Evolutionary conservation across 352 stramenopile species (phyloP).

Genomic region (Lagenidium sp.): DNA sequence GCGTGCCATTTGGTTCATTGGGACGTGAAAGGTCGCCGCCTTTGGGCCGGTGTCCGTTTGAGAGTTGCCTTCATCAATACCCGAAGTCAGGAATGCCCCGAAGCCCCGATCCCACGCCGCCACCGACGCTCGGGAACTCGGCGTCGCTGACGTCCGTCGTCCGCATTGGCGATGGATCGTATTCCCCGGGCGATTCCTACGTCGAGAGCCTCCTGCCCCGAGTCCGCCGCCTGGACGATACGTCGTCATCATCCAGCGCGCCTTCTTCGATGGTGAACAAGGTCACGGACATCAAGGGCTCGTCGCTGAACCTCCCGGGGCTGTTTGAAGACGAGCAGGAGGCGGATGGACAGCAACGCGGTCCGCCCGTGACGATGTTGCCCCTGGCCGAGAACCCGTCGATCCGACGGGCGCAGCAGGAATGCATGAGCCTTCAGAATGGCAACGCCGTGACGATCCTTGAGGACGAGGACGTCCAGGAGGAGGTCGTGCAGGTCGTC

Average conservation of each 20-base stretch:
- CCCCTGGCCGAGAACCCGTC: constrained; percentile 38
- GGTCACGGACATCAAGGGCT: too few relatives aligned
- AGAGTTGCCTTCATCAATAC: too few relatives aligned
- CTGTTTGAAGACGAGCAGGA: constrained; percentile 1
- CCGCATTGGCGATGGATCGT: constrained; percentile 39
- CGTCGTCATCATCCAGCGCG: background rate
- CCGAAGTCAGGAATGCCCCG: background rate
- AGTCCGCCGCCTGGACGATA: constrained; percentile 1
- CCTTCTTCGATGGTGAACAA: constrained; percentile 1
- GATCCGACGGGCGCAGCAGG: constrained; percentile 40
- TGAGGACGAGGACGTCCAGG: constrained; percentile 66
- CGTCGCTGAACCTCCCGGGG: background rate
- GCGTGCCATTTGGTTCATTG: background rate
- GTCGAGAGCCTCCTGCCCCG: constrained; percentile 50
- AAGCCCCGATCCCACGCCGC: background rate
- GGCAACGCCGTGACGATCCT: constrained; percentile 60
- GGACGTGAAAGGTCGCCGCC: too few relatives aligned
- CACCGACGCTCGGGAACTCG: background rate
- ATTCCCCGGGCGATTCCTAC: constrained; percentile 43
- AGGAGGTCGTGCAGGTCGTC: constrained; percentile 66
- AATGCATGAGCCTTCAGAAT: constrained; percentile 51
- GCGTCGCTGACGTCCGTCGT: constrained; percentile 18
- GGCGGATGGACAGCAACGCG: background rate
- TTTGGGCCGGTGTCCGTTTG: background rate
- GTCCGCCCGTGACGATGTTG: constrained; percentile 17